Evolutionary conservation across 345 rosid genomes (phyloP), one percentile per base, ranked within the genome.

Genomic region (Gossypium bickii): DNA sequence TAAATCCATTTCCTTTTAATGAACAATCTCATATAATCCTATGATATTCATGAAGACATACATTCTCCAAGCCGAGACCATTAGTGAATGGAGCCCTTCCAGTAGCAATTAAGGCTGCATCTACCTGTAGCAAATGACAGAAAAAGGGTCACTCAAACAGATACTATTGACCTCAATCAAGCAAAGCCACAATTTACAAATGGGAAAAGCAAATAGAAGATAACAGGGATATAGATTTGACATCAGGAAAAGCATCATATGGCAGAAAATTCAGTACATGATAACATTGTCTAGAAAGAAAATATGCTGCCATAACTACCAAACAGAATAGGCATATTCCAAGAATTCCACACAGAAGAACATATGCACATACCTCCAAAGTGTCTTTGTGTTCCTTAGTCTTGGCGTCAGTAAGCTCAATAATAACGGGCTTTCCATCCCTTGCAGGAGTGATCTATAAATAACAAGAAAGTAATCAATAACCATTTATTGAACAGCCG

Each of bases 11-110:
- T 71, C 47, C 47, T 53, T 60, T 24, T 10, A 34, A n/a, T 11
- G 49, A 43, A 76, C 49, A 44, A 67, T 34, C 45, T 17, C 27
- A 51, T 5, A 4, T 20, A 29, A 51, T 57, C 9, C 25, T 51
- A 66, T 22, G 34, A 58, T 49, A 64, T 75, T 67, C 29, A 70
- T 44, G 72, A 79, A 72, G 20, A 72, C 84, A 25, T 83, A 95
- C 99, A 82, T 86, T 91, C 82, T 91, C 98, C 85, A 95, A 84
- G 80, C 99, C 98, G 76, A 95, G 97, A 82, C 97, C 97, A 73
- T 86, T 86, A 16, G 99, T 95, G 84, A 91, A 95, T 73, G 99
- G 99, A 76, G 99, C 99, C 82, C 99, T 86, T 82, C 99, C 99
- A 74, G 99, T 95, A 27, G 99, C 99, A 85, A 95, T 95, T 41